These are phyloP conservation scores for Eutrema salsugineum DNA, from an alignment of 441 rosid genomes.

Conservation along the genomic window DNA sequence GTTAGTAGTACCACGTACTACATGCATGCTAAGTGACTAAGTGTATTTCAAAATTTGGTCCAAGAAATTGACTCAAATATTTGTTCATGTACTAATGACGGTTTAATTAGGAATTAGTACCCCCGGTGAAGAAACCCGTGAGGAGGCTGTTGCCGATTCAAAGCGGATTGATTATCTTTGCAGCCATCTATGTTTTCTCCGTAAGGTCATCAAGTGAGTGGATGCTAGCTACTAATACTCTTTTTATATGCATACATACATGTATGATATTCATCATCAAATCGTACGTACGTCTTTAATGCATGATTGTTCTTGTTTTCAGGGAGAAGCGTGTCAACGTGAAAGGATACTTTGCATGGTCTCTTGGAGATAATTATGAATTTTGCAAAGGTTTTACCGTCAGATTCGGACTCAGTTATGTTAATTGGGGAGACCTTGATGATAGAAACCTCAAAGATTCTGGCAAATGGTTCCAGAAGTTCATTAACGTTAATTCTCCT, in stretches of 20 bases:
- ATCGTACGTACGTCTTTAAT: background rate
- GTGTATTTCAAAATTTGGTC: background rate
- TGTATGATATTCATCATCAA: background rate
- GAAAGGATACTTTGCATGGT: conserved; percentile 24
- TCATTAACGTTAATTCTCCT: background rate
- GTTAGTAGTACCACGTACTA: too few relatives aligned
- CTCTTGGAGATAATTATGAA: conserved; percentile 28
- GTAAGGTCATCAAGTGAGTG: conserved; percentile 21
- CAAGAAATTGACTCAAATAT: background rate
- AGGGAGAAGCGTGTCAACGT: conserved; percentile 6
- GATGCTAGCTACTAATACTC: background rate
- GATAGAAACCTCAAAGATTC: conserved; percentile 23
- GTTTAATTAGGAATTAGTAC: conserved; percentile 2
- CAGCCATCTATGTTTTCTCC: conserved; percentile 27
- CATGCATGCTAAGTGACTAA: too few relatives aligned
- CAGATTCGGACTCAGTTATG: conserved; percentile 22
- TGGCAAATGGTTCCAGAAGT: conserved; percentile 7
- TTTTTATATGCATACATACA: background rate
- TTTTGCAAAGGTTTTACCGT: conserved; percentile 5
- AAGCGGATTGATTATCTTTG: conserved; percentile 18
- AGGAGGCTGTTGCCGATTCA: background rate
- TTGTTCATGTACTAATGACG: too few relatives aligned
- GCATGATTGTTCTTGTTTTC: background rate
- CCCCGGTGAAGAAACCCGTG: background rate
- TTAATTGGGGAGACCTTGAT: background rate